Evolutionary conservation across 192 early-diverging fungal species (phyloP), one percentile per base, ranked within the genome.

Genomic region (Backusella australiensis): DNA sequence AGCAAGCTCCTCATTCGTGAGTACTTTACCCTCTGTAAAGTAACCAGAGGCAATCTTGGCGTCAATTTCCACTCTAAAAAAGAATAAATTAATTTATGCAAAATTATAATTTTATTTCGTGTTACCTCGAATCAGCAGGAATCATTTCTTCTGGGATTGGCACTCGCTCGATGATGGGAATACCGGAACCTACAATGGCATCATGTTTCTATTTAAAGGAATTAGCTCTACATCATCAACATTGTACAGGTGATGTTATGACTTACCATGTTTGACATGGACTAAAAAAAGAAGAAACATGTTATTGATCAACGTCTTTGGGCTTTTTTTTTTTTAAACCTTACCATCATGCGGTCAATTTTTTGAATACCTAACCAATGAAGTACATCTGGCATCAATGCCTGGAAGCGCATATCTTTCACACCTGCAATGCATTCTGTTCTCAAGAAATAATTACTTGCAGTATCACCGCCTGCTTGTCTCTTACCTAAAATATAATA

Each of bases 1-100:
- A 17, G 87, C 76, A 46, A 98, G 79, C 46, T 90, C 89, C 6
- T 86, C 86, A 1, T 85, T 84, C 5, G 86, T 85, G 0, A 88
- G 89, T 29, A 89, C 86, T 9, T 81, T 83, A 42, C 89, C 89
- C 19, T 84, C 91, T 12, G 93, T 93, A 80, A 98, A 98, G 84
- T 98, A 98, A 0, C 96, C 96, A n/a, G 94, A 90, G 8, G 95
- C 96, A 69, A 98, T 93, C 87, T 98, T 98, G 52, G 96, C 96
- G 72, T 98, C 95, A 79, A 98, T 98, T 84, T 98, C 96, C 26
- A 98, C 96, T 69, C 81, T 78, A 59, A 17, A 26, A 38, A 77
- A 71, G 75, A 32, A 76, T 8, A 71, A 63, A 75, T 42, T 32
- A 49, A 46, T 17, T 42, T 26, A 71, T 71, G 42, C 26, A 23